phyloP scores from a whole-genome alignment of 2,329 filamentous ascomycete genomes.

The Sphaerulina musiva region DNA sequence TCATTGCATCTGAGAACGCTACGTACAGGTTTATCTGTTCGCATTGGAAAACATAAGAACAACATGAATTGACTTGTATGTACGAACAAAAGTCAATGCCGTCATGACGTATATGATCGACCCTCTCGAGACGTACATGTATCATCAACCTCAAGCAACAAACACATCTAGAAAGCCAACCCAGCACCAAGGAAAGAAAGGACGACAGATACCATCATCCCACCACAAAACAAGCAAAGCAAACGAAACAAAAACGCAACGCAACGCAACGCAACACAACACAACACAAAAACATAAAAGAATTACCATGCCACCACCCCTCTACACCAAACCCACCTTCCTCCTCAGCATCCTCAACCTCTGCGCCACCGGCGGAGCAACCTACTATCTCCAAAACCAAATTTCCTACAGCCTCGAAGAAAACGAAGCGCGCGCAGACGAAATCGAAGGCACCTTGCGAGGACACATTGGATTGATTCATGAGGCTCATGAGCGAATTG shows the following conservation, averaged over 20 bases:
- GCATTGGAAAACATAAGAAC: too few species aligned
- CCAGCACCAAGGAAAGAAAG: neutral
- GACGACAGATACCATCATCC: too few species aligned
- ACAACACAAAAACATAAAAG: too few species aligned
- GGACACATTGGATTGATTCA: conserved; percentile 46
- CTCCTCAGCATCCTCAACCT: conserved; percentile 11
- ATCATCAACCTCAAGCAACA: neutral
- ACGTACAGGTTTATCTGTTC: too few species aligned
- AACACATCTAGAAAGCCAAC: neutral
- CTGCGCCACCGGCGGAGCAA: conserved; percentile 16
- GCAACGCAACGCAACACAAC: too few species aligned
- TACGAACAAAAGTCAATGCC: neutral
- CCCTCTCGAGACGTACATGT: neutral
- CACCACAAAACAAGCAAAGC: too few species aligned
- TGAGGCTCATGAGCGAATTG: conserved; percentile 41
- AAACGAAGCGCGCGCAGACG: conserved; percentile 44
- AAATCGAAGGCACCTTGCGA: conserved; percentile 43
- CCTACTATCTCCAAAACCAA: conserved; percentile 17
- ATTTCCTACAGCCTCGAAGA: conserved; percentile 41
- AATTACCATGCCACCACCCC: neutral
- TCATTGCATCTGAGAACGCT: too few species aligned
- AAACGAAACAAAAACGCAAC: too few species aligned
- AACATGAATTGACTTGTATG: too few species aligned
- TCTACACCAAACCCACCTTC: conserved; percentile 4
- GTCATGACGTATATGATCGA: neutral